Evolutionary conservation across 1,139 yeast genomes (phyloP), one percentile per base, ranked within the genome.

Genomic region (Candida dubliniensis): DNA sequence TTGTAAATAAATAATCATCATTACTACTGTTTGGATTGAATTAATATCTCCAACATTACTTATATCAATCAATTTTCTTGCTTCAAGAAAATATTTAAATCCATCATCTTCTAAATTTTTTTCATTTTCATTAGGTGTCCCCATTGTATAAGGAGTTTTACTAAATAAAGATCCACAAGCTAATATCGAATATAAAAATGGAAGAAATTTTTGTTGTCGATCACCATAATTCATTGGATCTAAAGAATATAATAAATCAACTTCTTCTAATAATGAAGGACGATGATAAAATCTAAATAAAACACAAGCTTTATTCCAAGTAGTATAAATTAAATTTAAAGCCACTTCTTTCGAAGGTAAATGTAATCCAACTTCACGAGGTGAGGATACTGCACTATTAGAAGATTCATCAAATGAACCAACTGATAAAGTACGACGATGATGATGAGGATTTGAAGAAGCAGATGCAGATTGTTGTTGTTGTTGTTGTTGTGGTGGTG

Each of bases 291-390:
- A 89, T 44, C 96, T 71, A 59, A 88, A 87, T 44, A 89, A 67
- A 10, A 87, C 90, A 62, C 96, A 88, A 0, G 95, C 93, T 56
- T 85, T 84, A 52, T 82, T 80, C 95, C 96, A 89, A 1, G 93
- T 87, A 39, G 84, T 79, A 54, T 80, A 81, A 29, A 89, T 82
- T 51, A 89, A 71, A 54, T 81, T 80, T 36, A 86, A 64, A 0
- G 96, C 93, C 23, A 78, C 77, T 34, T 82, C 84, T 54, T 86
- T 81, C 1, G 91, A 79, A 0, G 97, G 97, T 38, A 90, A 65
- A 8, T 85, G 81, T 40, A 88, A 77, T 52, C 77, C 82, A 52
- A 88, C 77, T 56, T 83, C 83, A 13, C 57, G 53, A 3, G 67
- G 47, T 1, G 51, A 62, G 6, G 49, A 18, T 12, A 38, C 13